Evolutionary conservation across 2,329 filamentous ascomycete species (phyloP).

Genomic region (Cryoendolithus antarcticus): DNA sequence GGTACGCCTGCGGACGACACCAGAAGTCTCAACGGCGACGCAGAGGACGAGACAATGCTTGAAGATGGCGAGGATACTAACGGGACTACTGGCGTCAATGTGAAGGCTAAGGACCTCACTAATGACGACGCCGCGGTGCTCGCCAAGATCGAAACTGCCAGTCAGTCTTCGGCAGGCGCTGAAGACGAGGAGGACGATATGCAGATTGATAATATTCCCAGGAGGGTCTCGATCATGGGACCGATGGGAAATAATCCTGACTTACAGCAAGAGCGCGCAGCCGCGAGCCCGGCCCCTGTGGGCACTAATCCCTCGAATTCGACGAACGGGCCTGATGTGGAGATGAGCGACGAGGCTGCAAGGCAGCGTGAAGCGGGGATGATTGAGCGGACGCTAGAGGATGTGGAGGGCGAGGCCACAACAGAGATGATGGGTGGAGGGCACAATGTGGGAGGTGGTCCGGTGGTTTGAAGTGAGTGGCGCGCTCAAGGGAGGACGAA

Average conservation of each 20-base stretch:
- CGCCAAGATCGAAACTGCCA: slow-evolving; percentile 3
- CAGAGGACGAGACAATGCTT: slow-evolving; percentile 7
- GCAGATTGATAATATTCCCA: slow-evolving; percentile 9
- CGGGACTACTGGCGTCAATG: too few species aligned
- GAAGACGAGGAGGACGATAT: slow-evolving; percentile 23
- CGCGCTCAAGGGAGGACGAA: neutral
- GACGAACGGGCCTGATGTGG: slow-evolving; percentile 10
- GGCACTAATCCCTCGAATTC: slow-evolving; percentile 4
- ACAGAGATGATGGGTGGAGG: slow-evolving; percentile 15
- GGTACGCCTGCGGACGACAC: slow-evolving; percentile 24
- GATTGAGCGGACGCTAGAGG: slow-evolving; percentile 17
- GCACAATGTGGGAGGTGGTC: slow-evolving; percentile 9
- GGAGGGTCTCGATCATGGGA: too few species aligned
- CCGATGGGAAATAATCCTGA: slow-evolving; percentile 18
- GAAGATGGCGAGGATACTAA: slow-evolving; percentile 1
- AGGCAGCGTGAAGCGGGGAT: slow-evolving; percentile 20
- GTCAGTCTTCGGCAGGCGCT: slow-evolving; percentile 8
- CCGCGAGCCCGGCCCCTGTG: neutral
- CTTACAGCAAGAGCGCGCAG: neutral
- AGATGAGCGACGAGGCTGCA: slow-evolving; percentile 14
- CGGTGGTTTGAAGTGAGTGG: slow-evolving; percentile 7
- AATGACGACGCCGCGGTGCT: slow-evolving; percentile 1
- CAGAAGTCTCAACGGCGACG: slow-evolving; percentile 20
- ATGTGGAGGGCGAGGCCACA: slow-evolving; percentile 19
- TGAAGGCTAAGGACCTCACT: too few species aligned